Conservation (phyloP, 306 rosid species). For the Malus domestica region DNA sequence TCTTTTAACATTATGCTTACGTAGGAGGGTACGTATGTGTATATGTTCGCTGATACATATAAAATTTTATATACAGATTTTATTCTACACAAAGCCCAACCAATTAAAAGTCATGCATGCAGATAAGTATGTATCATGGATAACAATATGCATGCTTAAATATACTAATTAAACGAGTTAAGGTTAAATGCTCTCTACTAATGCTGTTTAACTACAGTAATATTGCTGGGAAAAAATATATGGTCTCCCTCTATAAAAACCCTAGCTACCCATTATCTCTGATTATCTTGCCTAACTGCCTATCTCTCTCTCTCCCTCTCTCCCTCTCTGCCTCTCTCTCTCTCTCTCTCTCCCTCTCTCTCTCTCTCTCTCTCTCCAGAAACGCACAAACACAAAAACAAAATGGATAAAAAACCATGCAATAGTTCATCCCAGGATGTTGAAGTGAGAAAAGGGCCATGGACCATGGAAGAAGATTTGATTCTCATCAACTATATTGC, state of each 20-base stretch:
- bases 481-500: conserved; percentile 88
- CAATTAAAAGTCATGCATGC: background rate
- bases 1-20: background rate
- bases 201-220: conserved; percentile 16
- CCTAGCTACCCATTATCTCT: conserved; percentile 40
- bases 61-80: background rate
- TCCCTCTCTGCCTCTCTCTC: background rate
- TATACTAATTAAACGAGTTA: background rate
- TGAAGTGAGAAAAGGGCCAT: conserved; percentile 96
- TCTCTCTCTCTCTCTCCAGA: background rate
- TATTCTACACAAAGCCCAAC: background rate
- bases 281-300: conserved; percentile 18
- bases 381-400: conserved; percentile 15
- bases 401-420: conserved; percentile 62
- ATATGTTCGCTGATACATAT: background rate
- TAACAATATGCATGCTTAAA: background rate
- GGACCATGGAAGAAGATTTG: conserved; percentile 98
- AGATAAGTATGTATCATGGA: background rate
- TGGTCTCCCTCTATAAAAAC: conserved; percentile 50
- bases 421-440: conserved; percentile 57
- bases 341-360: background rate
- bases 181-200: background rate
- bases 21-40: background rate
- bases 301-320: background rate
- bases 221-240: conserved; percentile 14